phyloP scores from a whole-genome alignment of 768 basidiomycete species.

The Kwoniella bestiolae region DNA sequence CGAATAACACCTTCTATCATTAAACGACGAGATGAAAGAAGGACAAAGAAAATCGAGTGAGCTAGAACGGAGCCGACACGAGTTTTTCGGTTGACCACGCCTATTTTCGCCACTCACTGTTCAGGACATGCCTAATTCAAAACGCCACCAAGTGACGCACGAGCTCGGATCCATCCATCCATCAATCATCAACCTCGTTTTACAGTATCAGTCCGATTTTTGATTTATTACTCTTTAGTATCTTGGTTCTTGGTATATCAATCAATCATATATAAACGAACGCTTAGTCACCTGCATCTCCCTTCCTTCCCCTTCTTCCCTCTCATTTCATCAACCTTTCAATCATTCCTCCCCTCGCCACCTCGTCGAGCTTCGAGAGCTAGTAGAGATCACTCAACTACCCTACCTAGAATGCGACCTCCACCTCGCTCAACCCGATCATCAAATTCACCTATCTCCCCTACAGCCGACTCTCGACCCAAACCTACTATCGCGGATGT shows the following conservation, averaged over 20 bases:
- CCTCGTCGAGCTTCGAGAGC: no score
- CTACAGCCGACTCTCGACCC: conserved; percentile 17
- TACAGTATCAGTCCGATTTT: no score
- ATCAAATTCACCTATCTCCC: conserved; percentile 16
- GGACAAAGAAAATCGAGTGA: not conserved
- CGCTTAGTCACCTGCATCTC: not conserved
- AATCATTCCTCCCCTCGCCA: not conserved
- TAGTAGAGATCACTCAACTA: not conserved
- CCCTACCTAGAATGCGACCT: conserved; percentile 14
- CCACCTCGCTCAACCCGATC: conserved; percentile 18
- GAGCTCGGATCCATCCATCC: conserved; percentile 1
- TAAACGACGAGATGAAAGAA: not conserved
- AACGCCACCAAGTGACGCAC: no score
- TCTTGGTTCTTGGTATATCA: not conserved
- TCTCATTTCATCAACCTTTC: not conserved
- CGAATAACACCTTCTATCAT: not conserved
- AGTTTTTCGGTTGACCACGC: conserved; percentile 1
- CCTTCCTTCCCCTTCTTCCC: not conserved
- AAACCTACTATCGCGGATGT: conserved; percentile 42
- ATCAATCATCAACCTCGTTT: not conserved
- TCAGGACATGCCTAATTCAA: not conserved
- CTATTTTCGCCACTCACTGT: conserved; percentile 7
- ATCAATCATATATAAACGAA: not conserved
- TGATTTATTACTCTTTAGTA: no score
- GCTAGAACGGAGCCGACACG: not conserved